Conservation (phyloP, 768 basidiomycete species). For the Auricularia cornea region DNA sequence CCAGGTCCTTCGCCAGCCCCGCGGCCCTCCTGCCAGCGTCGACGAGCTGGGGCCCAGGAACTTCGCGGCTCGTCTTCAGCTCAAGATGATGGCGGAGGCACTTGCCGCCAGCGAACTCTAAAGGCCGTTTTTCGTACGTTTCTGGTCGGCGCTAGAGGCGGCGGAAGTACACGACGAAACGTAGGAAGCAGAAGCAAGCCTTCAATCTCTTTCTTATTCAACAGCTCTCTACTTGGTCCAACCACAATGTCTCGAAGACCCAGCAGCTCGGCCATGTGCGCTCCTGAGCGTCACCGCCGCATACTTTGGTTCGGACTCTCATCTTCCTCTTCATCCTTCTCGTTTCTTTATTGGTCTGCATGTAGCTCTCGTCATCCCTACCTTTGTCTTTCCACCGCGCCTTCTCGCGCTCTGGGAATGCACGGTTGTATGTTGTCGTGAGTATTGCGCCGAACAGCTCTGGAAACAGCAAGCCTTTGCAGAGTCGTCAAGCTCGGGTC, state of each 20-base stretch:
- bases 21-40: conserved; percentile 77
- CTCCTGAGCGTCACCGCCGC: not conserved
- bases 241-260: not conserved
- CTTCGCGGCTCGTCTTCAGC: conserved; percentile 75
- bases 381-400: not conserved
- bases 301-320: not conserved
- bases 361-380: too few species aligned
- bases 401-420: not conserved
- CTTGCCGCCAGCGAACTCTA: not conserved
- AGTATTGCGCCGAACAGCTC: not conserved
- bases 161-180: not conserved
- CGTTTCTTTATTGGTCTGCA: too few species aligned
- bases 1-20: conserved; percentile 76
- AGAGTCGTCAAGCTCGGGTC: too few species aligned
- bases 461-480: not conserved
- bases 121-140: not conserved
- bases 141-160: not conserved
- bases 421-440: not conserved
- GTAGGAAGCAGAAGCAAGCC: not conserved
- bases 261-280: not conserved
- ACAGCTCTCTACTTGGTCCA: not conserved
- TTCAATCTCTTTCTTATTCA: not conserved
- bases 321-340: not conserved
- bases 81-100: too few species aligned
- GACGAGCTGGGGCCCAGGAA: conserved; percentile 85